A percentile compares a stretch with the other conserved stretches of the same genome.
phyloP scores from a whole-genome alignment of 2,329 filamentous ascomycete genomes.

The Westerdykella aurantiaca region DNA sequence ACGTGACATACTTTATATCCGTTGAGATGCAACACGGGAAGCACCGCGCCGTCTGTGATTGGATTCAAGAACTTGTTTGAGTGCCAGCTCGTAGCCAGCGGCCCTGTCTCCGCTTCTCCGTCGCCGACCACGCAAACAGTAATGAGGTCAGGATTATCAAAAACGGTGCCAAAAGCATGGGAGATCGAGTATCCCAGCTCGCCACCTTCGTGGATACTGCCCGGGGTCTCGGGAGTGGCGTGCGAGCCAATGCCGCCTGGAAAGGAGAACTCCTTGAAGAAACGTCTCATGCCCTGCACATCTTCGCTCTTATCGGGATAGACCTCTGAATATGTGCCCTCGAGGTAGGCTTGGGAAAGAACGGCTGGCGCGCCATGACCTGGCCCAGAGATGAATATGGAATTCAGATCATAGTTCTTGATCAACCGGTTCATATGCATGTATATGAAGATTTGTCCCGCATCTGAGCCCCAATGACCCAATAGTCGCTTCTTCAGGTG shows the following conservation, averaged over 20 bases:
- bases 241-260: constrained; percentile 73
- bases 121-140: constrained; percentile 74
- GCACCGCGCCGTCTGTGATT: constrained; percentile 68
- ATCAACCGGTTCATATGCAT: constrained; percentile 79
- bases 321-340: constrained; percentile 71
- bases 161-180: constrained; percentile 72
- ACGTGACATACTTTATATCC: constrained; percentile 64
- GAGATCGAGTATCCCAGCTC: constrained; percentile 78
- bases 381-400: constrained; percentile 68
- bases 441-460: constrained; percentile 75
- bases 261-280: constrained; percentile 81
- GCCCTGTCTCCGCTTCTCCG: constrained; percentile 75
- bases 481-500: constrained; percentile 69
- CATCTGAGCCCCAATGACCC: constrained; percentile 73
- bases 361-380: constrained; percentile 73
- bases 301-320: constrained; percentile 69
- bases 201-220: constrained; percentile 71
- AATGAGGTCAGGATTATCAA: constrained; percentile 68
- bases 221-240: constrained; percentile 72
- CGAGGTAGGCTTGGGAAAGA: constrained; percentile 69
- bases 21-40: constrained; percentile 72
- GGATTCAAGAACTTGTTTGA: constrained; percentile 78
- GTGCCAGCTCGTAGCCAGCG: constrained; percentile 74
- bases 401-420: constrained; percentile 70
- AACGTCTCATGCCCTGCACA: constrained; percentile 62